Evolutionary conservation across 345 rosid genomes (phyloP).

Genomic region (Citrus glauca): DNA sequence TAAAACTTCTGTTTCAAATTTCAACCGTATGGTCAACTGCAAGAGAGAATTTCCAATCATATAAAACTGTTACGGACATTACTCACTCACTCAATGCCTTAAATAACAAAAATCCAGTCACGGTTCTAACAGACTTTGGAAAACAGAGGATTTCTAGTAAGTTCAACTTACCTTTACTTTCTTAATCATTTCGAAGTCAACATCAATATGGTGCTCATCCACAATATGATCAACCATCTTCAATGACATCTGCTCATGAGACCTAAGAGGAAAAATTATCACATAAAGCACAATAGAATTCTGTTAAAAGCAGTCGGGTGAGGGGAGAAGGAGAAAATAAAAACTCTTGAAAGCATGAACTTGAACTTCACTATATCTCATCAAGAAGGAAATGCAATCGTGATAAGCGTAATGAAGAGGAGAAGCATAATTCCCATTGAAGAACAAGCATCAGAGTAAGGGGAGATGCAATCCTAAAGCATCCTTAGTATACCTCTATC

Average conservation of each 20-base stretch:
- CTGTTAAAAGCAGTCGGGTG: neutral
- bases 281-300: conserved; percentile 6
- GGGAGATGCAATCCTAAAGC: neutral
- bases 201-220: conserved; percentile 75
- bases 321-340: neutral
- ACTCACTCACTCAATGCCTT: neutral
- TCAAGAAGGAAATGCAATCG: neutral
- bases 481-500: neutral
- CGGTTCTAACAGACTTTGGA: neutral
- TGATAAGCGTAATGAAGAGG: neutral
- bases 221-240: conserved; percentile 77
- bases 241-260: conserved; percentile 83
- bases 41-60: conserved; percentile 2
- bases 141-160: neutral
- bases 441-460: neutral
- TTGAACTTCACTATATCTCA: neutral
- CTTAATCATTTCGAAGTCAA: conserved; percentile 73
- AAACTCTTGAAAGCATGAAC: neutral
- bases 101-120: neutral
- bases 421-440: neutral
- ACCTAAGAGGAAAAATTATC: conserved; percentile 40
- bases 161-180: conserved; percentile 62
- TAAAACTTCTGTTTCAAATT: neutral
- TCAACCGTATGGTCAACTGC: neutral
- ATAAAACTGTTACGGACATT: neutral